Percentiles rank a stretch among this genome's conserved stretches.
Evolutionary conservation across 352 stramenopile genomes (phyloP).

Genomic region (Pythium phragmiticola): DNA sequence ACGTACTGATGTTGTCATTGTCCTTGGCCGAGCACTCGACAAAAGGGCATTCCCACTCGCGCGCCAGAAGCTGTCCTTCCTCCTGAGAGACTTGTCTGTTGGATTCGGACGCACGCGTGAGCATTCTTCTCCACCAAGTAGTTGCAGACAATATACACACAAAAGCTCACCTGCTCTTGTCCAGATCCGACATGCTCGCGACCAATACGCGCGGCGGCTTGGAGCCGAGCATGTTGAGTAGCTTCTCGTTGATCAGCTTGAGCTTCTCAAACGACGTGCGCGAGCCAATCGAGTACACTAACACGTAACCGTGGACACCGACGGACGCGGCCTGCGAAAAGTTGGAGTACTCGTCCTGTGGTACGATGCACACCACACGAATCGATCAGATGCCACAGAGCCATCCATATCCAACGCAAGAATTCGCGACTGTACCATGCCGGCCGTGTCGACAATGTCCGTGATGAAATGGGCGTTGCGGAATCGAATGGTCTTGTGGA

Average conservation of each 20-base stretch:
- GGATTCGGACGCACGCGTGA: neutral
- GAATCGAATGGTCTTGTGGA: constrained; percentile 96
- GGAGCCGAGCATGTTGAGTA: constrained; percentile 93
- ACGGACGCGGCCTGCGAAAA: constrained; percentile 95
- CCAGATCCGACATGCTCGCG: constrained; percentile 94
- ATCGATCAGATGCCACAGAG: neutral
- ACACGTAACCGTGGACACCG: constrained; percentile 94
- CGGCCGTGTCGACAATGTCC: constrained; percentile 96
- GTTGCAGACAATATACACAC: neutral
- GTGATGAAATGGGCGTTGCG: constrained; percentile 96
- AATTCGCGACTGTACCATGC: constrained; percentile 70
- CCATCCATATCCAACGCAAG: neutral
- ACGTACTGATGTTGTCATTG: constrained; percentile 90
- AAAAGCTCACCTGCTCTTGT: constrained; percentile 79
- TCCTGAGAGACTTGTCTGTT: constrained; percentile 75
- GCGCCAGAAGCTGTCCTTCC: constrained; percentile 87
- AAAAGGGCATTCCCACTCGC: constrained; percentile 92
- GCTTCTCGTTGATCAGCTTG: constrained; percentile 92
- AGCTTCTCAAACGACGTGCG: constrained; percentile 94
- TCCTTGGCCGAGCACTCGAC: constrained; percentile 94
- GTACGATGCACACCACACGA: neutral
- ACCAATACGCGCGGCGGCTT: constrained; percentile 93
- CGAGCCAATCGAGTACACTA: constrained; percentile 94
- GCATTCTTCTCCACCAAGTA: neutral
- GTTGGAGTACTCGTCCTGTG: constrained; percentile 94